A percentile compares a stretch with the other conserved stretches of the same genome.
Conservation (phyloP, 371 early-diverging fungal genomes). For the Fennellomyces sp. region DNA sequence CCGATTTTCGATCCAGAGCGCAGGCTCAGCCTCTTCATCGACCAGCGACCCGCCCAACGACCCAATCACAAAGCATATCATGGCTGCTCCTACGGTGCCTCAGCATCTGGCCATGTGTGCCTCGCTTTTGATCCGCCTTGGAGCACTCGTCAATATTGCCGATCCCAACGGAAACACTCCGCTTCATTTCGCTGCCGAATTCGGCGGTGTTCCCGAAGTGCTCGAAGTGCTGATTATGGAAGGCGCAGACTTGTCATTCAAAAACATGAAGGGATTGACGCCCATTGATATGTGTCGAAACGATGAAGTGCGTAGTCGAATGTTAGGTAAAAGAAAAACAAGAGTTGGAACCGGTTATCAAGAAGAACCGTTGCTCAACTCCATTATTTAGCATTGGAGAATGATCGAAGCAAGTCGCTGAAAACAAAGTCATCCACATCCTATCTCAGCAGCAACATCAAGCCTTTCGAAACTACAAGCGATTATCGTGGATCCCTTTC, state of each 20-base stretch:
- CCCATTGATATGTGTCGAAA: slow-evolving; percentile 54
- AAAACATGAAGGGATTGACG: slow-evolving; percentile 56
- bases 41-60: slow-evolving; percentile 8
- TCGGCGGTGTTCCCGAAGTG: slow-evolving; percentile 59
- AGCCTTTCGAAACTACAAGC: slow-evolving; percentile 46
- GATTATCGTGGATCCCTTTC: slow-evolving; percentile 22
- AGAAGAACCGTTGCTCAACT: not conserved
- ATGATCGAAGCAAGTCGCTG: slow-evolving; percentile 26
- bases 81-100: slow-evolving; percentile 25
- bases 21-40: slow-evolving; percentile 11
- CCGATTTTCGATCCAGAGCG: slow-evolving; percentile 17
- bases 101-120: slow-evolving; percentile 54
- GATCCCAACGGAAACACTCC: slow-evolving; percentile 71
- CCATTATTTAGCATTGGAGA: slow-evolving; percentile 23
- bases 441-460: slow-evolving; percentile 29
- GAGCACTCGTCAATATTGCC: slow-evolving; percentile 61
- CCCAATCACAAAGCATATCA: slow-evolving; percentile 5
- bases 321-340: slow-evolving; percentile 20
- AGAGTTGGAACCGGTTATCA: not conserved
- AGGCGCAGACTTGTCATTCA: slow-evolving; percentile 48
- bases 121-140: slow-evolving; percentile 55
- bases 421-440: slow-evolving; percentile 26
- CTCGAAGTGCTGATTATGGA: slow-evolving; percentile 52
- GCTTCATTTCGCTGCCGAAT: slow-evolving; percentile 71
- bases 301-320: slow-evolving; percentile 27